Evolutionary conservation across 495 filamentous ascomycete species (phyloP), one percentile per base, ranked within the genome.

Genomic region (Hypoxylon perforatum): DNA sequence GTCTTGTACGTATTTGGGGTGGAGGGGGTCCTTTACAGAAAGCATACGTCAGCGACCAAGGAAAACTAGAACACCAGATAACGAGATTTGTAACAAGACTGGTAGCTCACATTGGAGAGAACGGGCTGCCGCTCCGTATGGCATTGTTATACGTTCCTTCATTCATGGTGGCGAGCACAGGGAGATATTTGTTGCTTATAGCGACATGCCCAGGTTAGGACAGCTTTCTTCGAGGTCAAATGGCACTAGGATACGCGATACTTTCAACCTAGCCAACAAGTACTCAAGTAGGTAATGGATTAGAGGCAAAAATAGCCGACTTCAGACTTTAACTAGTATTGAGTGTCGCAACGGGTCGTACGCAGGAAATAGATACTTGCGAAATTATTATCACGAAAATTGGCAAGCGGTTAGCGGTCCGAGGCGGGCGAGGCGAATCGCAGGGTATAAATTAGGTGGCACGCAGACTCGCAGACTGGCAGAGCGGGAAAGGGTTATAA

Each of bases 1-100:
- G 93, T 85, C 58, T 81, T 81, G 67, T 84, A 87, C 3, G 76
- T 59, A 55, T 65, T 67, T 1, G 75, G 67, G 14, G 67, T 63
- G 19, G 58, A 51, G 5, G 78, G 70, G 8, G 69, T 67, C 73
- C 81, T 84, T 51, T 22, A 15, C 21, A 18, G 14, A 19, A 15
- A 49, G 19, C 36, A 56, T 42, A 47, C 9, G 70, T 71, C 19
- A 73, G 67, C 44, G 50, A 49, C 36, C 10, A 64, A 48, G 63
- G 10, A 45, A 11, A 36, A 17, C 14, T 21, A n/a, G 35, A 7
- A 17, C 14, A 10, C 22, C 10, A 12, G 17, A 5, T 4, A 6
- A n/a, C 39, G 1, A 42, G 12, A 6, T 12, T 17, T 5, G 39
- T 2, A 17, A 42, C n/a, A 17, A 18, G 47, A 23, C 14, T 23